A percentile compares a stretch with the other conserved stretches of the same genome.
These are phyloP conservation scores for Kazachstania sp. DNA, from an alignment of 1,139 yeast genomes.

Conservation along the genomic window DNA sequence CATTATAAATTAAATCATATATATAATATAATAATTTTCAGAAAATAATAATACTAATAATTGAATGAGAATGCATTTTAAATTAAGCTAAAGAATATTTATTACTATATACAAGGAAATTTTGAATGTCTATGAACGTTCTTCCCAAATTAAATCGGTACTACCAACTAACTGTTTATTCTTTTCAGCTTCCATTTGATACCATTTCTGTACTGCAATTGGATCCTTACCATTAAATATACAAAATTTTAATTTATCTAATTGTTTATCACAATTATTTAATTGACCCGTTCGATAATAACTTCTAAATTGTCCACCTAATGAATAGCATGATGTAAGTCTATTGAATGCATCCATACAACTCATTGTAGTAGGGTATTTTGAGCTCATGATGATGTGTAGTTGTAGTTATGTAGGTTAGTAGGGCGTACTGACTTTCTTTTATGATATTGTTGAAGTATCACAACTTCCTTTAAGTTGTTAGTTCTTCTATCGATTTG, in stretches of 20 bases:
- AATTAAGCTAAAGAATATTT: too few species aligned
- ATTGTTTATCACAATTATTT: conserved; percentile 58
- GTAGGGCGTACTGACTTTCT: too few species aligned
- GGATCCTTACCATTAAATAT: conserved; percentile 45
- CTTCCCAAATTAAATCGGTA: conserved; percentile 77
- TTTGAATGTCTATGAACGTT: conserved; percentile 12
- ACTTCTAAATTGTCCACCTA: conserved; percentile 80
- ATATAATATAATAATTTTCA: neutral
- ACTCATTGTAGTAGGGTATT: conserved; percentile 43
- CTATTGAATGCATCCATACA: conserved; percentile 83
- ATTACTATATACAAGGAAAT: neutral
- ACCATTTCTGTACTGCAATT: conserved; percentile 59
- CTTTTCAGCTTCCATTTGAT: conserved; percentile 47
- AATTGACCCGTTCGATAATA: conserved; percentile 77
- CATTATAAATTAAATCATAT: neutral
- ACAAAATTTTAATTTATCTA: conserved; percentile 77
- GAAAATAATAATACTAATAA: neutral
- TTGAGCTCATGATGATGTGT: conserved; percentile 5
- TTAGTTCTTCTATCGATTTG: too few species aligned
- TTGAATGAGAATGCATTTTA: too few species aligned
- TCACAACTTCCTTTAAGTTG: too few species aligned
- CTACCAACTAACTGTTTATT: conserved; percentile 58
- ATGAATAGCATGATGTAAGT: conserved; percentile 71
- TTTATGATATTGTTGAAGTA: neutral
- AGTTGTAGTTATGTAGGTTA: too few species aligned